Evolutionary conservation across 768 basidiomycete species (phyloP), one percentile per base, ranked within the genome.

Genomic region (Chiua virens): DNA sequence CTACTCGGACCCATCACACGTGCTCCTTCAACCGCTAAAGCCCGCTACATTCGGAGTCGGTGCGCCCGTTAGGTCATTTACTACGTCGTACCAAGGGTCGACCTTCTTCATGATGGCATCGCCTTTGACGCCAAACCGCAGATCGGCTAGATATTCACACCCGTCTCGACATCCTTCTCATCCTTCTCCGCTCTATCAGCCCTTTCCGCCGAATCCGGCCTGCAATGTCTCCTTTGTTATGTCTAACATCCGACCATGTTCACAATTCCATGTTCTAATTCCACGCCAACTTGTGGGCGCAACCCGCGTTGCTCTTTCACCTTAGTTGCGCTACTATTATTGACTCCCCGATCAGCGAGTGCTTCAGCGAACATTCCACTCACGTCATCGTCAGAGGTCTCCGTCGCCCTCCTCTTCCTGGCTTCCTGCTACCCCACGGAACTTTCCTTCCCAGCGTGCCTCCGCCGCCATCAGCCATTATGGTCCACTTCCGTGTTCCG

Each of bases 371-470:
- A 38, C 28, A 18, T 47, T 45, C 30, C 18, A 14, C 39, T 56
- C 49, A 51, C 42, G 45, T 56, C 39, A 50, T 42, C 50, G 25
- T 44, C 15, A 49, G 38, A 53, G 45, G 37, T 17, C 23, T 30
- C 45, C 46, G 59, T 55, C 55, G 41, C 20, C 39, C 35, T 48
- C 32, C 32, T 27, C n/a, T 40, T 27, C 20, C 23, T 23, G 10
- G 36, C 30, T 47, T 58, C 49, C 42, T 18, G 17, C 34, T 43
- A 21, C 32, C 44, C 38, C 35, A 15, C 53, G 22, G 22, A 39
- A 45, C 25, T 36, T 63, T 61, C 50, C 18, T 42, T 61, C 47
- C 45, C 44, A 42, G 34, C 30, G 30, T 30, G 30, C 30, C 30
- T 30, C 30, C 30, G 30, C 30, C 30, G 4, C 7, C 30, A 30